Percentiles rank a stretch among this genome's conserved stretches.
Evolutionary conservation across 768 basidiomycete species (phyloP).

Genomic region (Lepiota subincarnata): DNA sequence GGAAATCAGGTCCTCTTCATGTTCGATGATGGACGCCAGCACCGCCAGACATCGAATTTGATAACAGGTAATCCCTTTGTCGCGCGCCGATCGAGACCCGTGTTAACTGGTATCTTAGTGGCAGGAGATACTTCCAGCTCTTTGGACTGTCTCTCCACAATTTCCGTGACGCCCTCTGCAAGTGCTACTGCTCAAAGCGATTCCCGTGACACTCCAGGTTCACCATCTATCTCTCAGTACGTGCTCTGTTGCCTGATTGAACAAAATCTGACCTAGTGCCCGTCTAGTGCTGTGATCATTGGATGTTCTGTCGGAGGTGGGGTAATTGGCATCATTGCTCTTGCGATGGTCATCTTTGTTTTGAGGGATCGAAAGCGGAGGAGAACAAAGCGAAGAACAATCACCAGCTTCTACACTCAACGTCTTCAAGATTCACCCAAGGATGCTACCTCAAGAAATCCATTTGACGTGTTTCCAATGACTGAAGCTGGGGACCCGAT

Average conservation of each 20-base stretch:
- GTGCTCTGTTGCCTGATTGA: not conserved
- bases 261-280: not conserved
- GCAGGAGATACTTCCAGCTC: not conserved
- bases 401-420: not conserved
- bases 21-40: slow-evolving; percentile 35
- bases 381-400: slow-evolving; percentile 4
- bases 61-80: slow-evolving; percentile 29
- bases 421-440: not conserved
- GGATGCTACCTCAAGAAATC: not conserved
- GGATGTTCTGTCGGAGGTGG: slow-evolving; percentile 40
- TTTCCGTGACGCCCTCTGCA: not conserved
- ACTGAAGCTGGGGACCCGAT: not conserved
- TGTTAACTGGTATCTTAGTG: not conserved
- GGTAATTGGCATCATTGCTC: slow-evolving; percentile 32
- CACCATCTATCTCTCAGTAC: slow-evolving; percentile 1
- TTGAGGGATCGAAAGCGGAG: slow-evolving; percentile 33
- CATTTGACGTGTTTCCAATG: slow-evolving; percentile 1
- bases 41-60: slow-evolving; percentile 38
- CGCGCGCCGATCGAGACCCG: not conserved
- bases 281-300: slow-evolving; percentile 40
- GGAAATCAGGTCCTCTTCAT: slow-evolving; percentile 39
- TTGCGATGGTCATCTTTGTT: slow-evolving; percentile 42
- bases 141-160: slow-evolving; percentile 3
- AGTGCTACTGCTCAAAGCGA: not conserved
- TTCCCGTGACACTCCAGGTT: not conserved